A percentile compares a stretch with the other conserved stretches of the same genome.
Conservation (phyloP, 129 eudicot species). For the Oenanthe sinensis region DNA sequence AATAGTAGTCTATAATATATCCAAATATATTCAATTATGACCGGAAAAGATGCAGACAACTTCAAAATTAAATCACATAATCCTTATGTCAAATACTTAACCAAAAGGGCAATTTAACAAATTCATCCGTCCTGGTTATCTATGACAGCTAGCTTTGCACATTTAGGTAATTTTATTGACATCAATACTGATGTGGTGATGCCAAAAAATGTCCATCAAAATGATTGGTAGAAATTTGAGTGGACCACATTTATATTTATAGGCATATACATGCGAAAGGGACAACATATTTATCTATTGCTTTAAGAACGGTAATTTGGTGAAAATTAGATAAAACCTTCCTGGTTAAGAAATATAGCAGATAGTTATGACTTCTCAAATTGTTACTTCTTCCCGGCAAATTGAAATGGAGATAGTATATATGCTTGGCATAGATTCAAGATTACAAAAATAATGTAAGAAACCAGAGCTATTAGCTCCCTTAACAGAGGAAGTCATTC, state of each 20-base stretch:
- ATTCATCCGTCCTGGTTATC: background rate
- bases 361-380: background rate
- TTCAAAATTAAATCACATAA: background rate
- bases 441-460: background rate
- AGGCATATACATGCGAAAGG: background rate
- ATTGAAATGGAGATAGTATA: background rate
- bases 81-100: background rate
- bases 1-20: too few species aligned
- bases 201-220: background rate
- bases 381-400: background rate
- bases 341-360: background rate
- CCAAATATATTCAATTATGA: too few species aligned
- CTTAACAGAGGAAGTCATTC: background rate
- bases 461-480: background rate
- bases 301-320: background rate
- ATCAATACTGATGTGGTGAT: background rate
- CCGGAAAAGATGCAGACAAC: background rate
- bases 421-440: background rate
- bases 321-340: background rate
- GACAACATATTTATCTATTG: background rate
- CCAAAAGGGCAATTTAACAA: background rate
- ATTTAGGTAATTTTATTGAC: background rate
- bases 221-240: background rate
- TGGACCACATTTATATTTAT: background rate
- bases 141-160: background rate